Evolutionary conservation across 1,284 basidiomycete species (phyloP).

Genomic region (Pseudozyma sp.): DNA sequence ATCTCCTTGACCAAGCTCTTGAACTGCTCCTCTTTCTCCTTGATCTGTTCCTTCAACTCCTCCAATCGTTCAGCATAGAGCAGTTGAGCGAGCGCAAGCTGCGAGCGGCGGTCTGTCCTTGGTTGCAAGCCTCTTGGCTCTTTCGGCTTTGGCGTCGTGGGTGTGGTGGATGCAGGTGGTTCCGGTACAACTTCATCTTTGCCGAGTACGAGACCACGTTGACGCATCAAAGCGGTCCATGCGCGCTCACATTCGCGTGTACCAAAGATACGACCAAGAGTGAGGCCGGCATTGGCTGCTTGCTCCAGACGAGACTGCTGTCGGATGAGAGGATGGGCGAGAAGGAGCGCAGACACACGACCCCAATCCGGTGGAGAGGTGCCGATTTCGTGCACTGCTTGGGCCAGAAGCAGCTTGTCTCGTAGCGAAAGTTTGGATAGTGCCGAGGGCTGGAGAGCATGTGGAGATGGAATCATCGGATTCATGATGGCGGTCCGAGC

Average conservation of each 20-base stretch:
- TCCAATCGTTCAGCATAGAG: conserved; percentile 63
- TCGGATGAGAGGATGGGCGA: conserved; percentile 59
- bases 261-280: conserved; percentile 56
- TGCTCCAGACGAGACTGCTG: conserved; percentile 50
- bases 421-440: conserved; percentile 45
- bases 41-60: conserved; percentile 56
- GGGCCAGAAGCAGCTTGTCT: conserved; percentile 66
- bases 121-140: conserved; percentile 52
- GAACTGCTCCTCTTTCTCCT: conserved; percentile 58
- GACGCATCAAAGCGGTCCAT: conserved; percentile 60
- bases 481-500: conserved; percentile 16
- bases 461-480: conserved; percentile 44
- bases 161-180: conserved; percentile 9
- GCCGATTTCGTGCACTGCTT: conserved; percentile 63
- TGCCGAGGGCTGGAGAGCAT: conserved; percentile 44
- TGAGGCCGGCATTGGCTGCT: conserved; percentile 53
- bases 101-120: conserved; percentile 42
- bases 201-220: conserved; percentile 48
- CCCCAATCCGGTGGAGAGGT: conserved; percentile 61
- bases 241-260: conserved; percentile 60
- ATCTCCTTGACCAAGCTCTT: conserved; percentile 42
- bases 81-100: conserved; percentile 61
- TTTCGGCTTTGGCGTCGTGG: conserved; percentile 34
- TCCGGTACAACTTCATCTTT: conserved; percentile 40
- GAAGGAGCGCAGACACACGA: conserved; percentile 50